phyloP scores from a whole-genome alignment of 352 stramenopile species.

The Phytophthora constricta region DNA sequence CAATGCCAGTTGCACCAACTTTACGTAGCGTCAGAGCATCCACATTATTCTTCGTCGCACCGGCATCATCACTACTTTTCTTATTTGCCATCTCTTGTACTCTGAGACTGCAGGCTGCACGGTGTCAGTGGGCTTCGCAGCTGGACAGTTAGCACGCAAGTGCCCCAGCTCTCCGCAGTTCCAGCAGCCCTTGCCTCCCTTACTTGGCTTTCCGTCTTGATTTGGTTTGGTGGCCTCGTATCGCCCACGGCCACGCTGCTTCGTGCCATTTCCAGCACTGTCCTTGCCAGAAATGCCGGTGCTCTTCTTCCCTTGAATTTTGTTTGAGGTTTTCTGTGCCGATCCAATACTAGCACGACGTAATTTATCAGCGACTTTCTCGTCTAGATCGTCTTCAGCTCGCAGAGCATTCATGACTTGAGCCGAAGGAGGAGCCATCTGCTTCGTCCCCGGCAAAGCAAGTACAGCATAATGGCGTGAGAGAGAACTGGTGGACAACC shows the following conservation, averaged over 20 bases:
- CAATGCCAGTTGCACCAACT: conserved; percentile 1
- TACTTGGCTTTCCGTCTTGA: too few relatives aligned
- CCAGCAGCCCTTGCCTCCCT: too few relatives aligned
- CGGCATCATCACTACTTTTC: background rate
- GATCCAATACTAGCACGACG: background rate
- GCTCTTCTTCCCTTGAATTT: background rate
- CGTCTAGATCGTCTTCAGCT: background rate
- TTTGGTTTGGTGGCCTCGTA: too few relatives aligned
- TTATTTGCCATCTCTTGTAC: conserved; percentile 18
- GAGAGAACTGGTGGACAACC: conserved; percentile 1
- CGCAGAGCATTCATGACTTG: conserved; percentile 7
- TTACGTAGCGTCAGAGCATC: too few relatives aligned
- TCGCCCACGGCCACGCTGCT: too few relatives aligned
- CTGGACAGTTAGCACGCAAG: background rate
- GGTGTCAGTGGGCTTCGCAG: background rate
- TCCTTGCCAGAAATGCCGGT: too few relatives aligned
- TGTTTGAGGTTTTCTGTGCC: background rate
- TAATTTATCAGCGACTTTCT: conserved; percentile 1
- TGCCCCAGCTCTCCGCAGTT: too few relatives aligned
- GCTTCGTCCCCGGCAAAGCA: background rate
- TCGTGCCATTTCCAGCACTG: too few relatives aligned
- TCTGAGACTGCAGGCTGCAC: conserved; percentile 8
- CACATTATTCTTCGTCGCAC: conserved; percentile 1
- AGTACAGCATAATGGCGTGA: conserved; percentile 7
- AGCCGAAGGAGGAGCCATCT: background rate